phyloP scores from a whole-genome alignment of 306 rosid genomes.

The Hylodesmum podocarpum region DNA sequence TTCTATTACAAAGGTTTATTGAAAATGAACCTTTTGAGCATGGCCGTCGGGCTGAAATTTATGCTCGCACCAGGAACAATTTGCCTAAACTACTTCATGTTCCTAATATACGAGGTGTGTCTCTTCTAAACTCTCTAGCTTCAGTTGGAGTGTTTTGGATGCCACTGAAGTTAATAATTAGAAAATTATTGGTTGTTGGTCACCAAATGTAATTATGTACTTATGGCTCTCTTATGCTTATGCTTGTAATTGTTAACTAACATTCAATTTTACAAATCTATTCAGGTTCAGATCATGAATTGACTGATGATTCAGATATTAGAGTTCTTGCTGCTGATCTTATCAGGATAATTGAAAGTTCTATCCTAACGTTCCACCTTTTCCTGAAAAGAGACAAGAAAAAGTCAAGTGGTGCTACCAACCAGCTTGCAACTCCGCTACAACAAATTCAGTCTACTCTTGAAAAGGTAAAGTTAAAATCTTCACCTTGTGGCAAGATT shows the following conservation, averaged over 20 bases:
- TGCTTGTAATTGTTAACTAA: not conserved
- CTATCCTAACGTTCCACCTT: slow-evolving; percentile 73
- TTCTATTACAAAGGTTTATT: slow-evolving; percentile 83
- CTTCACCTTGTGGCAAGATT: not conserved
- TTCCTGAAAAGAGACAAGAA: slow-evolving; percentile 86
- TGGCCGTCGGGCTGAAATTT: slow-evolving; percentile 70
- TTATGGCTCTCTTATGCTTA: not conserved
- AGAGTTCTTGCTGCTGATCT: slow-evolving; percentile 75
- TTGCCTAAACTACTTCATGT: slow-evolving; percentile 82
- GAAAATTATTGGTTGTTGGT: slow-evolving; percentile 5
- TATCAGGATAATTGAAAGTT: slow-evolving; percentile 61
- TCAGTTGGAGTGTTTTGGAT: not conserved
- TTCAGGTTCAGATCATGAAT: slow-evolving; percentile 69
- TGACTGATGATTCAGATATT: slow-evolving; percentile 51
- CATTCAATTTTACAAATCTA: slow-evolving; percentile 20
- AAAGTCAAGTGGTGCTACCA: slow-evolving; percentile 50
- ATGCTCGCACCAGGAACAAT: slow-evolving; percentile 64
- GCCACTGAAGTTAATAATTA: not conserved
- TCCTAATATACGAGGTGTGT: slow-evolving; percentile 75
- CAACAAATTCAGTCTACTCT: slow-evolving; percentile 75
- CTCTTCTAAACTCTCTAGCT: not conserved
- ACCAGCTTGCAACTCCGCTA: slow-evolving; percentile 65
- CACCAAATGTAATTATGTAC: not conserved
- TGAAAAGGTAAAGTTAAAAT: slow-evolving; percentile 63
- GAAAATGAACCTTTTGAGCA: slow-evolving; percentile 96